Evolutionary conservation across 1,284 basidiomycete genomes (phyloP).

Genomic region (Microstroma glucosiphilum): DNA sequence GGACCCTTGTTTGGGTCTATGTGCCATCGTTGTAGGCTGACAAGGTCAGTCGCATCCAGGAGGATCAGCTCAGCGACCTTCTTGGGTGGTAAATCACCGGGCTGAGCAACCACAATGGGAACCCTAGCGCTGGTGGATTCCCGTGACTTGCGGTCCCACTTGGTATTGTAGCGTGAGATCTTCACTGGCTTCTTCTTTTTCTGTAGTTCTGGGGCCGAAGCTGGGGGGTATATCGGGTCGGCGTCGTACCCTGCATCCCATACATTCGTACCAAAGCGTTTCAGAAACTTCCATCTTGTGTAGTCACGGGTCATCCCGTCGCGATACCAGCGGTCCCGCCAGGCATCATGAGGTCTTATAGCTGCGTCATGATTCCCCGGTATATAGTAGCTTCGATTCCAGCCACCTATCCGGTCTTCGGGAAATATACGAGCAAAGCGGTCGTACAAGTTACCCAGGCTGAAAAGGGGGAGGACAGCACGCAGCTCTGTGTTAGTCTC

Average conservation of each 20-base stretch:
- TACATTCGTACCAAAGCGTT: not conserved
- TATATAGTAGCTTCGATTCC: conserved; percentile 1
- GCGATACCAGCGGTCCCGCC: not conserved
- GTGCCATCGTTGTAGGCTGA: not conserved
- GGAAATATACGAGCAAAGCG: not conserved
- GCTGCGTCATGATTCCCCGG: conserved; percentile 1
- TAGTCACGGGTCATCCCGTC: not conserved
- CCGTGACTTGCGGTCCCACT: not conserved
- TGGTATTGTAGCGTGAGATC: not conserved
- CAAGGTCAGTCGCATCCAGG: not conserved
- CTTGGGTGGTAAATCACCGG: not conserved
- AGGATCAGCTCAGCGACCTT: conserved; percentile 3
- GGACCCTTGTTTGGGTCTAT: not conserved
- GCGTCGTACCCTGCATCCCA: not conserved
- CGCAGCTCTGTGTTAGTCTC: too few relatives aligned
- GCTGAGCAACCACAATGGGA: not conserved
- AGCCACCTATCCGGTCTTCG: not conserved
- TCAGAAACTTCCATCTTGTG: conserved; percentile 3
- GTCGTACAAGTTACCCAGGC: not conserved
- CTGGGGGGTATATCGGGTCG: not conserved
- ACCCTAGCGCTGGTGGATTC: not conserved
- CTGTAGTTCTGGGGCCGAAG: not conserved
- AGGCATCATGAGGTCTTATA: not conserved
- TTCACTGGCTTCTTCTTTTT: not conserved
- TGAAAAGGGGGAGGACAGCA: not conserved